Evolutionary conservation across 164 flowering plant species (phyloP).

Genomic region (Akebia trifoliata): DNA sequence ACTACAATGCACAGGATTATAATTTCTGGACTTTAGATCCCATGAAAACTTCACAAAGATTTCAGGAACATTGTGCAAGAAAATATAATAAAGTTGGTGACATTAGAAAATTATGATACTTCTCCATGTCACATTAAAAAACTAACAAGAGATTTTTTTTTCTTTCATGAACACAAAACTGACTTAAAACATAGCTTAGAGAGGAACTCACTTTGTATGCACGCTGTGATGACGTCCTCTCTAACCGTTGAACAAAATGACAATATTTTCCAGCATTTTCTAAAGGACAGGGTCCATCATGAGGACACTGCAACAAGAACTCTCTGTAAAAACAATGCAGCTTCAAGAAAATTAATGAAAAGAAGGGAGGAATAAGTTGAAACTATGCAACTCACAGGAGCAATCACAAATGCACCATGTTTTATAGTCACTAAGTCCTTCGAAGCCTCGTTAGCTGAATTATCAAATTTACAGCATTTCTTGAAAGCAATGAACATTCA

Average conservation of each 20-base stretch:
- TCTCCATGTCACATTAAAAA: not conserved
- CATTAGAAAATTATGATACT: not conserved
- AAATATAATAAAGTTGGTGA: not conserved
- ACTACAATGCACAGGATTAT: not conserved
- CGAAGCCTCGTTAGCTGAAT: conserved; percentile 23
- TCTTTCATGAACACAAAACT: not conserved
- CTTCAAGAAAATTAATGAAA: not conserved
- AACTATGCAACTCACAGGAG: conserved; percentile 70
- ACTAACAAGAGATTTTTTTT: not conserved
- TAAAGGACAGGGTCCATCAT: conserved; percentile 93
- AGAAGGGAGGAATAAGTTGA: not conserved
- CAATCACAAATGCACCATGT: conserved; percentile 79
- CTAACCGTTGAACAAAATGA: conserved; percentile 96
- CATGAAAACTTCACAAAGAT: not conserved
- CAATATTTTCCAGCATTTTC: conserved; percentile 77
- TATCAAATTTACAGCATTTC: conserved; percentile 60
- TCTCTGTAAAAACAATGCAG: conserved; percentile 4
- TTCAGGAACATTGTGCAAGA: not conserved
- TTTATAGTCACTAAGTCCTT: conserved; percentile 37
- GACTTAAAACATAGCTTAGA: not conserved
- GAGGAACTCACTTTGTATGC: conserved; percentile 64
- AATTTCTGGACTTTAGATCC: not conserved
- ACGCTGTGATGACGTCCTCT: conserved; percentile 90
- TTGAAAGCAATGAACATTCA: conserved; percentile 23
- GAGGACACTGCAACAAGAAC: conserved; percentile 68